These are phyloP conservation scores for Phaeotremella skinneri DNA, from an alignment of 768 basidiomycete genomes.

Conservation along the genomic window DNA sequence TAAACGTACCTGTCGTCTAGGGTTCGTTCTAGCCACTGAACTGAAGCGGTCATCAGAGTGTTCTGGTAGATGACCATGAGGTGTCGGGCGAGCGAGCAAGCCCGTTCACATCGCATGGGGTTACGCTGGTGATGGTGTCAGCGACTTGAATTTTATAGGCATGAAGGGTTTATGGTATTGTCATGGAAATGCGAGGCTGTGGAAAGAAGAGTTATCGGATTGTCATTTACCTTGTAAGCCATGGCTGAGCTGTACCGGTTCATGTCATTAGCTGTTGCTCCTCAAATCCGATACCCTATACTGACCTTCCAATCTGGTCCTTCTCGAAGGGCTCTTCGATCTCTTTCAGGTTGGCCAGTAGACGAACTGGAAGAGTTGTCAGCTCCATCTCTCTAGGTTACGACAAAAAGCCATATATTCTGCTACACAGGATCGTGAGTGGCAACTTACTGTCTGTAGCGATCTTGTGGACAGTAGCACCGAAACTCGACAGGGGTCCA, in stretches of 20 bases:
- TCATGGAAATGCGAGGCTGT: background rate
- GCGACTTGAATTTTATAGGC: background rate
- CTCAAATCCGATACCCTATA: background rate
- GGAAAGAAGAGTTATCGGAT: background rate
- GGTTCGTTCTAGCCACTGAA: constrained; percentile 98
- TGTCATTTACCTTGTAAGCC: constrained; percentile 73
- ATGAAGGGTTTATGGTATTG: background rate
- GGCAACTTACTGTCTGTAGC: constrained; percentile 70
- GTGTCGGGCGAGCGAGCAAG: constrained; percentile 93
- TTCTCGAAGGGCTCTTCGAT: constrained; percentile 98
- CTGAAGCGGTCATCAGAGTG: constrained; percentile 86
- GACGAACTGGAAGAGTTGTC: constrained; percentile 57
- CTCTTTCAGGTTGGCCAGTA: constrained; percentile 96
- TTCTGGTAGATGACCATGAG: constrained; percentile 95
- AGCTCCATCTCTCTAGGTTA: background rate
- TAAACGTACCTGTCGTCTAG: constrained; percentile 78
- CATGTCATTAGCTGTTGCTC: background rate
- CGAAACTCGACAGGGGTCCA: constrained; percentile 78
- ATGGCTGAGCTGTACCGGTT: constrained; percentile 64
- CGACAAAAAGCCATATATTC: background rate
- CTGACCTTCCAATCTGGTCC: constrained; percentile 83
- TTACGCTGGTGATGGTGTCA: constrained; percentile 59
- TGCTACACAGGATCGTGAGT: background rate
- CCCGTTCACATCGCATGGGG: constrained; percentile 97
- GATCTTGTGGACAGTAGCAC: constrained; percentile 96